Base-by-base conservation (phyloP, 2,329 filamentous ascomycete genomes). In the Arthrobotrys iridis region DNA sequence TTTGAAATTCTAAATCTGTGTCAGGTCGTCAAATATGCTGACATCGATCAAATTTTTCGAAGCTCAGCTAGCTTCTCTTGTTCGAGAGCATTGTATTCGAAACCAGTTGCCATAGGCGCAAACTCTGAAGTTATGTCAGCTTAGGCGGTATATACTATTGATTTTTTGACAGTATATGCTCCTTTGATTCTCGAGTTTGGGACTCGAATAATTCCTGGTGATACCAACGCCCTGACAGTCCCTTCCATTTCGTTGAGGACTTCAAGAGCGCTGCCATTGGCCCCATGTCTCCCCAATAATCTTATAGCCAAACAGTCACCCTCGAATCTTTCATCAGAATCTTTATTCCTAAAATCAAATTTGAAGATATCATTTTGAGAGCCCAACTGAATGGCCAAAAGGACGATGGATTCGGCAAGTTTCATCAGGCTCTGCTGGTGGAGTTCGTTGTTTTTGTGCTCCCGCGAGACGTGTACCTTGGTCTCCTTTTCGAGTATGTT, bases 331-430 rank as follows among this genome's bases (percentile, higher is more conserved):
- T 13, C 24, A n/a, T 45, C 22, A 10, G 8, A 2, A 37, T 73
- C 68, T 24, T 73, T 73, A 10, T 66, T 40, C 33, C 68, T 37
- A 26, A 73, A 73, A 4, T 73, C 41, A n/a, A 73, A 73, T 18
- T 22, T 52, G 26, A 73, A 73, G 4, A 26, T 41, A 24, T 73
- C 68, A 4, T 13, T 35, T n/a, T 73, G 60, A 1, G 22, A 15
- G 7, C 59, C 68, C n/a, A 73, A 35, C 13, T 60, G 35, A 5
- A 73, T n/a, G 18, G 37, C 58, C 0, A 73, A 5, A 2, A 13
- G n/a, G 10, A 66, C 41, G 1, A 40, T 10, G 1, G 15, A 40
- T 24, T 15, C 30, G 2, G 68, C 60, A 5, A 73, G 7, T 15
- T 62, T 37, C 11, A 20, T 33, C 18, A 73, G 28, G 46, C 52